Evolutionary conservation across 352 stramenopile genomes (phyloP).

Genomic region (Phytopythium oedochilum): DNA sequence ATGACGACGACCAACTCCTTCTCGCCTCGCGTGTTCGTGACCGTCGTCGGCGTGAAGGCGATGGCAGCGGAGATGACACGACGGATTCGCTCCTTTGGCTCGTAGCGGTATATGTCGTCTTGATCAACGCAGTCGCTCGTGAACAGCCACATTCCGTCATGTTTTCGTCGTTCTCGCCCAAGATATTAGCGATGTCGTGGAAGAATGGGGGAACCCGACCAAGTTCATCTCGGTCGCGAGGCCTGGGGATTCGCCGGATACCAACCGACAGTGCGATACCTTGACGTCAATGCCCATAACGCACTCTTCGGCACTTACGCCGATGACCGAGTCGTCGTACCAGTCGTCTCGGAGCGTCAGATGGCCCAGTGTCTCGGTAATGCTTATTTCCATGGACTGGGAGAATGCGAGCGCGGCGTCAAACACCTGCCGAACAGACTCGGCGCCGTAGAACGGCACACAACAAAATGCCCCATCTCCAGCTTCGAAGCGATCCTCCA

Average conservation of each 20-base stretch:
- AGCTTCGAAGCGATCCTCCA: constrained; percentile 13
- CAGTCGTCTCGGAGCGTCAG: constrained; percentile 45
- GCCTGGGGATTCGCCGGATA: constrained; percentile 23
- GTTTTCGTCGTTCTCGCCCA: constrained; percentile 1
- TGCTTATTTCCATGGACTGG: constrained; percentile 52
- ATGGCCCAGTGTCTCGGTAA: constrained; percentile 43
- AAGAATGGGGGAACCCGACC: constrained; percentile 20
- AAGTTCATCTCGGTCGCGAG: constrained; percentile 14
- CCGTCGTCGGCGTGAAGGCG: constrained; percentile 12
- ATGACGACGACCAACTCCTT: constrained; percentile 25
- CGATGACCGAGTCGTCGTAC: constrained; percentile 2
- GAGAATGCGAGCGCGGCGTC: constrained; percentile 41
- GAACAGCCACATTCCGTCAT: constrained; percentile 14
- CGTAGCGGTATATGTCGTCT: constrained; percentile 43
- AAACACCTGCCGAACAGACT: constrained; percentile 47
- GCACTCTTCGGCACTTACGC: constrained; percentile 11
- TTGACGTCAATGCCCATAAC: constrained; percentile 14
- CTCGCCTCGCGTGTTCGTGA: neutral
- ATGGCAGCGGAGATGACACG: constrained; percentile 33
- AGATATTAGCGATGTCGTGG: constrained; percentile 7
- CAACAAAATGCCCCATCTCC: constrained; percentile 26
- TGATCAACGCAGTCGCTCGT: constrained; percentile 35
- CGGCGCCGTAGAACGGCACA: constrained; percentile 32
- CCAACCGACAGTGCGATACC: constrained; percentile 39
- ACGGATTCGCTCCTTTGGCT: constrained; percentile 19